A percentile compares a stretch with the other conserved stretches of the same genome.
These are phyloP conservation scores for Aspergillus vadensis DNA, from an alignment of 2,329 filamentous ascomycete species.

Conservation along the genomic window DNA sequence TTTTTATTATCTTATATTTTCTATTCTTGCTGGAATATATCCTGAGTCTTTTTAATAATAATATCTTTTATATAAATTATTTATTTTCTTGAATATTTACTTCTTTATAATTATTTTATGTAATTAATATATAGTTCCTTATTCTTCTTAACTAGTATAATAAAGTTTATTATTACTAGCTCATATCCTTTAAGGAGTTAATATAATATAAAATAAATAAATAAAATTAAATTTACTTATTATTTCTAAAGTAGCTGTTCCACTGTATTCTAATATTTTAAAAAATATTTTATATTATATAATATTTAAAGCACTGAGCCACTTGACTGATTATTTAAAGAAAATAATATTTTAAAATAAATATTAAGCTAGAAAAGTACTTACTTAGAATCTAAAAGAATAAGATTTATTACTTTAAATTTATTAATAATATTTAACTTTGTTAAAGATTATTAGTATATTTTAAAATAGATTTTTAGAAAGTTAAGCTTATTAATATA, in stretches of 20 bases:
- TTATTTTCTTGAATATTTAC: no score
- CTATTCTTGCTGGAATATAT: no score
- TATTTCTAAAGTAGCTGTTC: not conserved
- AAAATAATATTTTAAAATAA: not conserved
- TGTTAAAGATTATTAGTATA: not conserved
- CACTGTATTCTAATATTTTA: not conserved
- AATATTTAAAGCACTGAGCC: not conserved
- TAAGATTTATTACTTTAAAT: not conserved
- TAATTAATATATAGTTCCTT: no score
- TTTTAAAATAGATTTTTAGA: not conserved
- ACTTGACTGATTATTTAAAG: not conserved
- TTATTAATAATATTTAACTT: not conserved
- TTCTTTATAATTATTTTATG: no score
- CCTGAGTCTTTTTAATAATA: no score
- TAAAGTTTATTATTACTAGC: no score
- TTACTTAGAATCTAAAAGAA: not conserved
- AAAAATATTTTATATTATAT: not conserved
- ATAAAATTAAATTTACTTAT: not conserved
- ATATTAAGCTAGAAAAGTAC: not conserved
- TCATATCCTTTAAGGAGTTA: not conserved
- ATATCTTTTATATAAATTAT: no score
- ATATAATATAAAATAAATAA: not conserved
- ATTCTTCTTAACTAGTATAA: no score
- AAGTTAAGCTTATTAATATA: slow-evolving; percentile 1
- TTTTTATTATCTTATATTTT: no score